phyloP scores from a whole-genome alignment of 1,139 yeast species.

The Tardiomyces digboiensis region DNA sequence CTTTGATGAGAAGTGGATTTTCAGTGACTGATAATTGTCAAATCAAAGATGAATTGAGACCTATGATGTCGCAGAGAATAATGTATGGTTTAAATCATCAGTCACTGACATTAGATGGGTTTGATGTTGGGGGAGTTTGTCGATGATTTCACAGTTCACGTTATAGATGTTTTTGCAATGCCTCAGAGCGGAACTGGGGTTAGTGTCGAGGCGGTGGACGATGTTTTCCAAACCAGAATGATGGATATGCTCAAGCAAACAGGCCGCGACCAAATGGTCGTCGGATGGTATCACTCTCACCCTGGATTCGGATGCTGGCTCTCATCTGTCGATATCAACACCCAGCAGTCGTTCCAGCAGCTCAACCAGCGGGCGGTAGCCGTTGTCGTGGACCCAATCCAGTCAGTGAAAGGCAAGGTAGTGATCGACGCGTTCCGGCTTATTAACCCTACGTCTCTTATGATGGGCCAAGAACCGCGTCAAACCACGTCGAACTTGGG shows the following conservation, averaged over 20 bases:
- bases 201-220: constrained; percentile 98
- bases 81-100: neutral
- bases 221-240: constrained; percentile 97
- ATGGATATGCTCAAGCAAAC: constrained; percentile 99
- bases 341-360: constrained; percentile 92
- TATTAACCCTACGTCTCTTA: constrained; percentile 76
- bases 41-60: neutral
- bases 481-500: constrained; percentile 97
- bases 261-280: constrained; percentile 91
- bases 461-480: constrained; percentile 98
- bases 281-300: constrained; percentile 74
- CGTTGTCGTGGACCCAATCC: constrained; percentile 91
- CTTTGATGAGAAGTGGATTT: too few species aligned
- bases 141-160: constrained; percentile 95
- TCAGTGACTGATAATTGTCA: too few species aligned
- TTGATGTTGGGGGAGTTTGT: constrained; percentile 98
- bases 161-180: constrained; percentile 98
- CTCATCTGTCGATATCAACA: constrained; percentile 93
- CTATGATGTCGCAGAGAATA: neutral
- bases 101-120: constrained; percentile 57
- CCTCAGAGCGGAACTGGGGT: constrained; percentile 97
- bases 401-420: constrained; percentile 97
- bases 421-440: constrained; percentile 98
- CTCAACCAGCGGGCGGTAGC: constrained; percentile 94
- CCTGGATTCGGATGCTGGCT: constrained; percentile 99